Evolutionary conservation across 2,329 filamentous ascomycete species (phyloP), one percentile per base, ranked within the genome.

Genomic region (Neoascochyta sp.): DNA sequence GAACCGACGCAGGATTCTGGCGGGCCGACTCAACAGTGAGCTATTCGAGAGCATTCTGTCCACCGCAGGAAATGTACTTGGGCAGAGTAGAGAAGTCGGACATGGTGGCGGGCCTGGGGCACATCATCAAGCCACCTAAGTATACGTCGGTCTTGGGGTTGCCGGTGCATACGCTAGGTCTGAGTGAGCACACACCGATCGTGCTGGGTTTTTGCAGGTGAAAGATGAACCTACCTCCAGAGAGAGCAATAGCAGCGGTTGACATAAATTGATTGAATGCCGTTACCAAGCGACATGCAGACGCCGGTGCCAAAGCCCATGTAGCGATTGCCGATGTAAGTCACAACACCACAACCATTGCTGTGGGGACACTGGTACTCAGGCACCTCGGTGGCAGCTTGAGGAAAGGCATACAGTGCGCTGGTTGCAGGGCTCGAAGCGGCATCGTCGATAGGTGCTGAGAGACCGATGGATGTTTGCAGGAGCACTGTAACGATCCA

Each of bases 61-160:
- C 32, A 17, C 36, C 36, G 8, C 36, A 39, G 5, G 36, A 39
- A 5, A 39, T 26, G 11, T 16, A 39, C 22, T 18, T 39, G 16
- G 25, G 19, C 19, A 24, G 12, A n/a, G 26, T 22, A 2, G 9
- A 12, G 22, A 39, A 35, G 9, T 18, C 22, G 2, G 15, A 21
- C 8, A 15, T 2, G 9, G 7, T 26, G 23, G 14, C 24, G 2
- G 36, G 32, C 28, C 20, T 27, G 27, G 34, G 24, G 22, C 36
- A 39, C 32, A 35, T 35, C 27, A 36, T 32, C 36, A 39, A 35
- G 16, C 32, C 36, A 13, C n/a, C 32, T 5, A 36, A 28, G 14
- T 32, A 39, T 15, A 26, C 16, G 10, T 39, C 36, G 12, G 16
- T 26, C 9, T 10, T 21, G 3, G 9, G 3, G 9, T 23, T 12